Conservation (phyloP, 2,329 filamentous ascomycete species). For the Colletotrichum simmondsii region DNA sequence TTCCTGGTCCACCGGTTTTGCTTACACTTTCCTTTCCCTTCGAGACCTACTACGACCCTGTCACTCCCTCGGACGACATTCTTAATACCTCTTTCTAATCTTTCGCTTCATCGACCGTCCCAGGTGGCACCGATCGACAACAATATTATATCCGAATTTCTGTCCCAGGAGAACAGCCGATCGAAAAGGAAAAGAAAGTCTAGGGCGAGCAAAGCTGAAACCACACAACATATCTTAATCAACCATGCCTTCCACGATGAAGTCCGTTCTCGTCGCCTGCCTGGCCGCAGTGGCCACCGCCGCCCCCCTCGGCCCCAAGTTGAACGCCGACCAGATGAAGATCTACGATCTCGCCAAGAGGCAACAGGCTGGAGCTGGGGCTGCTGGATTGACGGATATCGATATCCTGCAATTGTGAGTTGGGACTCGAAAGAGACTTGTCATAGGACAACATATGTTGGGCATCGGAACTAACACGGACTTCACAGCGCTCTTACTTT, state of each 20-base stretch:
- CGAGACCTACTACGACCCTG: slow-evolving; percentile 33
- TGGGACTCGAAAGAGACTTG: too few relatives aligned
- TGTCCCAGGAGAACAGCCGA: slow-evolving; percentile 35
- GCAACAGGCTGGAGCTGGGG: slow-evolving; percentile 60
- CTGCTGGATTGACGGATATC: slow-evolving; percentile 60
- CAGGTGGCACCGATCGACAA: slow-evolving; percentile 34
- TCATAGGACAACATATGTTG: not conserved
- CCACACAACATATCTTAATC: slow-evolving; percentile 32
- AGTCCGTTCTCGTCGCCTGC: slow-evolving; percentile 55
- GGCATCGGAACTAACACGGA: not conserved
- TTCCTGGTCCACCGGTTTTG: slow-evolving; percentile 47
- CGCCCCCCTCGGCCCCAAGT: slow-evolving; percentile 55
- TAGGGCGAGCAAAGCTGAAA: slow-evolving; percentile 37
- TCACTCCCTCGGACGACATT: slow-evolving; percentile 35
- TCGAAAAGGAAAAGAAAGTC: slow-evolving; percentile 33
- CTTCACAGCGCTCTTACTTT: slow-evolving; percentile 72
- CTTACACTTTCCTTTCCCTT: slow-evolving; percentile 45
- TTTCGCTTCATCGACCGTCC: slow-evolving; percentile 45
- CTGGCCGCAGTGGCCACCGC: slow-evolving; percentile 59
- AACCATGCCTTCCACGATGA: slow-evolving; percentile 60
- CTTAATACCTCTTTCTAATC: slow-evolving; percentile 40
- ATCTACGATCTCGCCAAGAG: slow-evolving; percentile 61
- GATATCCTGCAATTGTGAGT: slow-evolving; percentile 70
- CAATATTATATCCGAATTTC: slow-evolving; percentile 12
- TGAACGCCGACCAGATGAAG: slow-evolving; percentile 56